A percentile compares a stretch with the other conserved stretches of the same genome.
phyloP scores from a whole-genome alignment of 2,329 filamentous ascomycete genomes.

The Paracoccidioides brasiliensis region DNA sequence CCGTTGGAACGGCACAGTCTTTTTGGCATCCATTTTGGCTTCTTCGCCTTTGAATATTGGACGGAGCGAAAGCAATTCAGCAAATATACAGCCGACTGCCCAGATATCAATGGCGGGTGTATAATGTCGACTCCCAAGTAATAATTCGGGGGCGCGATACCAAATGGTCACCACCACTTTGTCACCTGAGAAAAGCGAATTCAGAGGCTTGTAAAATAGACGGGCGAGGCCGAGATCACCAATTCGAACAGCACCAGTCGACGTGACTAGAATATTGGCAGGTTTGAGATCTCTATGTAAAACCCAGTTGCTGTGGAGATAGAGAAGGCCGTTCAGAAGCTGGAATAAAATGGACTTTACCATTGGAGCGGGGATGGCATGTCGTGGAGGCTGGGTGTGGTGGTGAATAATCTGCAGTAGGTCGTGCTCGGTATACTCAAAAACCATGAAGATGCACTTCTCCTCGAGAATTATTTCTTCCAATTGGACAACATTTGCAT shows the following conservation, averaged over 20 bases:
- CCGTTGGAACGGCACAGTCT: slow-evolving; percentile 89
- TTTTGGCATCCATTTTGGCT: slow-evolving; percentile 97
- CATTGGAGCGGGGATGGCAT: slow-evolving; percentile 75
- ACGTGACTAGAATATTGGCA: slow-evolving; percentile 97
- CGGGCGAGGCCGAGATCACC: slow-evolving; percentile 86
- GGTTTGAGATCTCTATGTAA: slow-evolving; percentile 94
- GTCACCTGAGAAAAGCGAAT: slow-evolving; percentile 82
- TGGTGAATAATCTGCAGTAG: slow-evolving; percentile 96
- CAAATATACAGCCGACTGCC: slow-evolving; percentile 97
- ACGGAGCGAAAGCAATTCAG: slow-evolving; percentile 74
- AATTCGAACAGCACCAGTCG: slow-evolving; percentile 78
- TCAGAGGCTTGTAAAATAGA: slow-evolving; percentile 84
- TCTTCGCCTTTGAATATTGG: slow-evolving; percentile 99
- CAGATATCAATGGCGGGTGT: slow-evolving; percentile 94
- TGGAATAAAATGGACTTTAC: slow-evolving; percentile 94
- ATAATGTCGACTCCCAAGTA: slow-evolving; percentile 89
- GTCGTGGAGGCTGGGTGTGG: slow-evolving; percentile 76
- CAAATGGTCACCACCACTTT: slow-evolving; percentile 99
- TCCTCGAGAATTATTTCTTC: slow-evolving; percentile 95
- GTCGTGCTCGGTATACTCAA: slow-evolving; percentile 97
- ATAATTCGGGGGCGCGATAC: slow-evolving; percentile 90
- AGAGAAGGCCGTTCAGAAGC: slow-evolving; percentile 84
- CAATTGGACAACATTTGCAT: slow-evolving; percentile 79
- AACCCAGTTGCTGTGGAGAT: slow-evolving; percentile 93
- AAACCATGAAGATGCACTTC: slow-evolving; percentile 99